Base-by-base conservation (phyloP, 2,329 filamentous ascomycete genomes). In the Penicillium sp. region DNA sequence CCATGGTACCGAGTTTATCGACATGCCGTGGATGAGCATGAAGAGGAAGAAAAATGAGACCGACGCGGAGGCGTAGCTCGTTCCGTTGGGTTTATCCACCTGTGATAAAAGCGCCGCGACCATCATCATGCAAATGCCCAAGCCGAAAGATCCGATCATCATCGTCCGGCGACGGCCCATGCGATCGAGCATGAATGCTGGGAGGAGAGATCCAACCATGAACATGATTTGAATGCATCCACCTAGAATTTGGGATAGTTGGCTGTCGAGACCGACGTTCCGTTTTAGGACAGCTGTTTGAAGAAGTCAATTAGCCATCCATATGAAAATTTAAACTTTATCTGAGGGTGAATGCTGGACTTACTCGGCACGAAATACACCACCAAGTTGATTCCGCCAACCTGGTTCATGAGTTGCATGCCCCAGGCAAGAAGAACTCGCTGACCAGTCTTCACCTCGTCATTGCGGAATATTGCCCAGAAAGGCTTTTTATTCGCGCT, bases 1-100 rank as follows among this genome's bases (percentile, higher is more conserved):
- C 78, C 78, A 80, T 0, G 78, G 78, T 7, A 80, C 75, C 37
- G 73, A 76, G 49, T 79, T 80, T 4, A 74, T 72, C 3, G 71
- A 72, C 4, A 73, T 72, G 3, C 75, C 76, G 45, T 74, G 75
- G 17, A 73, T 69, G 6, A 75, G 60, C 72, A 75, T 75, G 48
- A 69, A 73, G 44, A 68, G 24, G 64, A 80, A 80, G 65, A 80
- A 80, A 60, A 80, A 80, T 0, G 77, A 70, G 7, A 80, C 73
- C 17, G 75, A 76, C 0, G 77, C 78, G 3, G 72, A 73, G 0
- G 75, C 68, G 3, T 77, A 80, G 26, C 66, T 54, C 41, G 74
- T 69, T 13, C 70, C 61, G 15, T 73, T 49, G 4, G 55, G 44
- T 17, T 55, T 7, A 10, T 52, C 24, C 12, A 53, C 34, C 29